Conservation (phyloP, 495 filamentous ascomycete species). For the Aspergillus indologenus region DNA sequence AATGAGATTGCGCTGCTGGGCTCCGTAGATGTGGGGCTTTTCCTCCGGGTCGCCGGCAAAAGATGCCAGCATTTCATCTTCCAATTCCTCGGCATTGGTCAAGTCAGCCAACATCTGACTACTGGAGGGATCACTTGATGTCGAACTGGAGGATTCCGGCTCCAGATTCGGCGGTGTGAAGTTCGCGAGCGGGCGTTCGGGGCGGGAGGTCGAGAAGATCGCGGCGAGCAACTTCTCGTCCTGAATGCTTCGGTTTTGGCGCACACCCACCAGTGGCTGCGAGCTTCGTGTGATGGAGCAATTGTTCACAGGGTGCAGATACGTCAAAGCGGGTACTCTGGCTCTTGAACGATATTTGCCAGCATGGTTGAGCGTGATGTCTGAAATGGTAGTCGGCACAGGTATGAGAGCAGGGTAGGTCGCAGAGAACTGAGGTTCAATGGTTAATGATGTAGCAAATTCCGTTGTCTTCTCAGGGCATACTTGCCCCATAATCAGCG, state of each 20-base stretch:
- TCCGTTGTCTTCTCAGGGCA: neutral
- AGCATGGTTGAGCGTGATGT: slow-evolving; percentile 94
- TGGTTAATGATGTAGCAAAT: slow-evolving; percentile 22
- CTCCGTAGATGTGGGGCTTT: slow-evolving; percentile 72
- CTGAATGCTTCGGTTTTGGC: slow-evolving; percentile 87
- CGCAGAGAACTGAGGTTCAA: slow-evolving; percentile 67
- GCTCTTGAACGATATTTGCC: slow-evolving; percentile 81
- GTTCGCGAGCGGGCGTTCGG: slow-evolving; percentile 45
- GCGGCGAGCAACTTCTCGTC: slow-evolving; percentile 91
- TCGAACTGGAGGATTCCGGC: slow-evolving; percentile 56
- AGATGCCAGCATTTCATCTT: slow-evolving; percentile 67
- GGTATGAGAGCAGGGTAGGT: slow-evolving; percentile 89
- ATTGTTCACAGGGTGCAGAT: slow-evolving; percentile 94
- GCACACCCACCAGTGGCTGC: slow-evolving; percentile 84
- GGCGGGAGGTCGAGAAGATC: slow-evolving; percentile 78
- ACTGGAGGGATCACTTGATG: slow-evolving; percentile 49
- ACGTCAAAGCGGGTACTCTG: slow-evolving; percentile 84
- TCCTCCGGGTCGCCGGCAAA: slow-evolving; percentile 38
- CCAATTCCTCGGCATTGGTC: slow-evolving; percentile 61
- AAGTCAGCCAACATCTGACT: slow-evolving; percentile 41
- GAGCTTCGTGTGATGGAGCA: slow-evolving; percentile 95
- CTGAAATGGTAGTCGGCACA: slow-evolving; percentile 85
- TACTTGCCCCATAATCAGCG: slow-evolving; percentile 64
- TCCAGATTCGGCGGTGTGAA: slow-evolving; percentile 42
- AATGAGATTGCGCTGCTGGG: slow-evolving; percentile 91